Percentiles rank a stretch among this genome's conserved stretches.
Conservation (phyloP, 805 yeast species). For the Nakazawaea anatomiae region DNA sequence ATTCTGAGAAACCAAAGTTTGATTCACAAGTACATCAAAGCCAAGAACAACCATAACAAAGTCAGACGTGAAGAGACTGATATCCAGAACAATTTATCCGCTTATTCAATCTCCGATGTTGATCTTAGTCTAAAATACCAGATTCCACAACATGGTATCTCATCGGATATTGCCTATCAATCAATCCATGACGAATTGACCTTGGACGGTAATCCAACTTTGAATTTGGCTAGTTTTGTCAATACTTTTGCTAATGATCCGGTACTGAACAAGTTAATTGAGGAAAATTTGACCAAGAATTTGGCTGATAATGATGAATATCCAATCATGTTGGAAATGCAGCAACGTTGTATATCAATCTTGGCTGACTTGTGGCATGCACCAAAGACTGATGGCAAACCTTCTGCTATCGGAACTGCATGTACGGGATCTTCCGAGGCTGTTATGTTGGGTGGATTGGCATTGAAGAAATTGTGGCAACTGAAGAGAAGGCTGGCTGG, state of each 20-base stretch:
- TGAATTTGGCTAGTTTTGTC: constrained; percentile 87
- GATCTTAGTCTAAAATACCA: constrained; percentile 41
- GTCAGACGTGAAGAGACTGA: background rate
- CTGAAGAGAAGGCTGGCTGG: constrained; percentile 54
- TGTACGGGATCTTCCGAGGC: constrained; percentile 95
- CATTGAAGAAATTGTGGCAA: constrained; percentile 90
- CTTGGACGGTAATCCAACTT: constrained; percentile 77
- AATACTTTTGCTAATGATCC: constrained; percentile 61
- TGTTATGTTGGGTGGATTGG: constrained; percentile 87
- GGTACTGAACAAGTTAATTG: constrained; percentile 43
- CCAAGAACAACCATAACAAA: constrained; percentile 8
- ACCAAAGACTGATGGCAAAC: constrained; percentile 27
- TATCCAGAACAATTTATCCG: constrained; percentile 13
- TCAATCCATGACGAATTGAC: constrained; percentile 67
- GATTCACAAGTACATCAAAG: constrained; percentile 17
- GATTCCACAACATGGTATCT: constrained; percentile 53
- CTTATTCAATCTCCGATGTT: constrained; percentile 26
- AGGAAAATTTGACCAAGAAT: constrained; percentile 77
- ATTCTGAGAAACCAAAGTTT: constrained; percentile 24
- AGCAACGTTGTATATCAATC: constrained; percentile 77
- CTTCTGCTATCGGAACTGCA: constrained; percentile 72
- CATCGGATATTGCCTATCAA: constrained; percentile 48
- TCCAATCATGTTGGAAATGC: constrained; percentile 76
- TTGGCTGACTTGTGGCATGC: constrained; percentile 80
- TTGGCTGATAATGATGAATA: constrained; percentile 92